phyloP scores from a whole-genome alignment of 305 asterid genomes.

The Fraxinus greggii region DNA sequence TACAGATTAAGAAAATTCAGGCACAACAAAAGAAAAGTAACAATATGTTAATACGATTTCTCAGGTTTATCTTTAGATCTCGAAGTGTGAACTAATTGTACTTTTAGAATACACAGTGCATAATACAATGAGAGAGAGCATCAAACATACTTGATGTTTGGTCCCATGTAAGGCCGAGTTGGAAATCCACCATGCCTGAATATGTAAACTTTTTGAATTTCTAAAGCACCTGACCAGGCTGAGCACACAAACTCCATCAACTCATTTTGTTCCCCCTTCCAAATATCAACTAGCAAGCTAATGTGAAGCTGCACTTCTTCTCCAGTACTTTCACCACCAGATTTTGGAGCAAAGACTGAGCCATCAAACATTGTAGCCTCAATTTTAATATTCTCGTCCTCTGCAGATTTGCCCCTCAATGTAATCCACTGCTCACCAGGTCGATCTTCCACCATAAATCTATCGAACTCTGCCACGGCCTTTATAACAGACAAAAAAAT shows the following conservation, averaged over 20 bases:
- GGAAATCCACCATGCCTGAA: conserved; percentile 17
- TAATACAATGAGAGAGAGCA: neutral
- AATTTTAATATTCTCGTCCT: conserved; percentile 29
- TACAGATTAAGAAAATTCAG: neutral
- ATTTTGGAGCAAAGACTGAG: conserved; percentile 19
- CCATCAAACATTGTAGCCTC: conserved; percentile 35
- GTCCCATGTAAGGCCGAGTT: conserved; percentile 29
- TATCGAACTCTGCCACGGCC: conserved; percentile 15
- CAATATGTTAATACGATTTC: neutral
- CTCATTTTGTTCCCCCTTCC: conserved; percentile 26
- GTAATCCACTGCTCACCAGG: conserved; percentile 34
- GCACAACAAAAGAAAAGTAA: neutral
- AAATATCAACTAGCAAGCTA: conserved; percentile 32
- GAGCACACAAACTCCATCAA: conserved; percentile 31
- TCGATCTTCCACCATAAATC: conserved; percentile 28
- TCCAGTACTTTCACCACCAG: conserved; percentile 24
- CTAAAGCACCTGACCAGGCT: conserved; percentile 29
- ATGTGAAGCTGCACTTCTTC: conserved; percentile 28
- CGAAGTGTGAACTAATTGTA: neutral
- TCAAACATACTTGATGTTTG: conserved; percentile 25
- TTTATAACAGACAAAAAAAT: neutral
- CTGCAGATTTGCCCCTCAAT: conserved; percentile 21
- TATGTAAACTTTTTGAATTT: conserved; percentile 29
- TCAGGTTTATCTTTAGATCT: neutral
- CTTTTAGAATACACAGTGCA: neutral